A percentile compares a stretch with the other conserved stretches of the same genome.
phyloP scores from a whole-genome alignment of 768 basidiomycete species.

The Daedaleopsis sinensis region DNA sequence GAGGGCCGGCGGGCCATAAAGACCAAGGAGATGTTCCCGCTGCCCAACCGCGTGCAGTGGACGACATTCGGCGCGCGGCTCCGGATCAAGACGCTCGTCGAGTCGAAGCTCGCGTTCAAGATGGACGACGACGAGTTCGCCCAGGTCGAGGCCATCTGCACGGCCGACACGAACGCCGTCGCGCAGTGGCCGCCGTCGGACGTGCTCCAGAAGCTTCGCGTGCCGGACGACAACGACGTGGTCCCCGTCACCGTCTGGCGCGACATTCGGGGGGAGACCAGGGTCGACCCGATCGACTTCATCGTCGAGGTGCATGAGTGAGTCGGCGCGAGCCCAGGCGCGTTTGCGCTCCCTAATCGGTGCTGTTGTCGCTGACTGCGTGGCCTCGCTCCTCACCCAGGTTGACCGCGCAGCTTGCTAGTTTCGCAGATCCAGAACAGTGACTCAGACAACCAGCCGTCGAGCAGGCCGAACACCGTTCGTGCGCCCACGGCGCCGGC shows the following conservation, averaged over 20 bases:
- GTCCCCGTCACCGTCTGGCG: conserved; percentile 31
- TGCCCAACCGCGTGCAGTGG: conserved; percentile 24
- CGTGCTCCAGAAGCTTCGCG: conserved; percentile 6
- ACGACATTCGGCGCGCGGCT: conserved; percentile 30
- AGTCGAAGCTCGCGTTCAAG: conserved; percentile 26
- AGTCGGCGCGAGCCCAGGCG: conserved; percentile 5
- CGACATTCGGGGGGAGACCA: conserved; percentile 26
- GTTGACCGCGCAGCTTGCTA: background rate
- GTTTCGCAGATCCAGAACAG: background rate
- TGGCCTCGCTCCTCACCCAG: background rate
- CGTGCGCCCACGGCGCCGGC: background rate
- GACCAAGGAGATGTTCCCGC: conserved; percentile 30
- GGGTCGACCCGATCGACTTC: conserved; percentile 17
- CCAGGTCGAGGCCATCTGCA: conserved; percentile 23
- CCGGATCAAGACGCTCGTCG: conserved; percentile 17
- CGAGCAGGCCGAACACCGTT: background rate
- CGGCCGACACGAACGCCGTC: conserved; percentile 1
- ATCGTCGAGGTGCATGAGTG: conserved; percentile 24
- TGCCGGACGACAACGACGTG: conserved; percentile 11
- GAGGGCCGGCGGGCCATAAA: conserved; percentile 11
- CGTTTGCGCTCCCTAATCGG: conserved; percentile 20
- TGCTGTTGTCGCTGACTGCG: conserved; percentile 8
- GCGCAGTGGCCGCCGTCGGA: background rate
- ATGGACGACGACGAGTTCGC: conserved; percentile 26
- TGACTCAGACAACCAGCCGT: background rate